A percentile compares a stretch with the other conserved stretches of the same genome.
Conservation (phyloP, 306 rosid species). For the Lathyrus aphaca region DNA sequence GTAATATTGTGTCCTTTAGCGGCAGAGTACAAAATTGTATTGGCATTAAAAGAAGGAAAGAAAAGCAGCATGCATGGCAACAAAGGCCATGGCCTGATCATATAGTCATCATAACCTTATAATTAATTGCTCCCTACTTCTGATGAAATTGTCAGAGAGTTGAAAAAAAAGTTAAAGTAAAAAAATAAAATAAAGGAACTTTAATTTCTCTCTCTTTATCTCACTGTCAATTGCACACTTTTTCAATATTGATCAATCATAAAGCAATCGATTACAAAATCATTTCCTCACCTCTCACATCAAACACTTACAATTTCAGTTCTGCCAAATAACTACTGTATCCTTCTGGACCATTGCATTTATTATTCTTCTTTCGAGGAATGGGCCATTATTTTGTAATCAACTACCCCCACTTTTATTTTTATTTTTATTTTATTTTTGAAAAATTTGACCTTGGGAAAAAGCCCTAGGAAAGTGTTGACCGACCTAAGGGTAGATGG, state of each 20-base stretch:
- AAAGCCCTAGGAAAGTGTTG: slow-evolving; percentile 6
- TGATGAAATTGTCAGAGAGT: slow-evolving; percentile 49
- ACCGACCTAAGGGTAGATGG: not conserved
- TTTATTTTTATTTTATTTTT: not conserved
- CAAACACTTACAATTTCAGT: slow-evolving; percentile 55
- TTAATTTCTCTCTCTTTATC: slow-evolving; percentile 15
- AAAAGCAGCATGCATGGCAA: slow-evolving; percentile 47
- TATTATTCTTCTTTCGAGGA: slow-evolving; percentile 54
- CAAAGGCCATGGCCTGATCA: slow-evolving; percentile 35
- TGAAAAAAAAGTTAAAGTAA: slow-evolving; percentile 42
- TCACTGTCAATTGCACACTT: slow-evolving; percentile 47
- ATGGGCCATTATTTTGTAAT: slow-evolving; percentile 44
- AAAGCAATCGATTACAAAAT: slow-evolving; percentile 98
- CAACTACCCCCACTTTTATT: slow-evolving; percentile 25
- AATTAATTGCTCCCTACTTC: slow-evolving; percentile 39
- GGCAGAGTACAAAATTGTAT: slow-evolving; percentile 37
- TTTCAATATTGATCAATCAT: slow-evolving; percentile 66
- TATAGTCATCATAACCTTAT: slow-evolving; percentile 55
- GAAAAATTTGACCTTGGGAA: not conserved
- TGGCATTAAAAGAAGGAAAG: slow-evolving; percentile 41
- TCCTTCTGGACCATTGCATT: slow-evolving; percentile 61
- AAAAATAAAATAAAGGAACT: slow-evolving; percentile 4
- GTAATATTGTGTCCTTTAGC: slow-evolving; percentile 12
- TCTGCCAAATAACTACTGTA: slow-evolving; percentile 64
- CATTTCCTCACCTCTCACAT: slow-evolving; percentile 77